Evolutionary conservation across 2,329 filamentous ascomycete species (phyloP).

Genomic region (Nectriaceae sp.): DNA sequence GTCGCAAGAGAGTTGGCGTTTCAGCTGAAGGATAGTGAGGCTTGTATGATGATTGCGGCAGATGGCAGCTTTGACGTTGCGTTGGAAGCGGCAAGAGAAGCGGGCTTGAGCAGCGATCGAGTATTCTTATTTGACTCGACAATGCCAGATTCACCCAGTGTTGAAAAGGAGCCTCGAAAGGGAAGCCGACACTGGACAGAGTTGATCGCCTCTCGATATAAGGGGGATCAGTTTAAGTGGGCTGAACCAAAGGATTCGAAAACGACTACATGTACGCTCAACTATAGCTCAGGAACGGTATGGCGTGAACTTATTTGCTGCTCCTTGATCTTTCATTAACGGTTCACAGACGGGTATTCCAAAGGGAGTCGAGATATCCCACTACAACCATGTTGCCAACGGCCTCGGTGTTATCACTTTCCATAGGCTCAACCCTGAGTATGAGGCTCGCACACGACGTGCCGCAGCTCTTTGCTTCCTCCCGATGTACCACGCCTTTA

Average conservation of each 20-base stretch:
- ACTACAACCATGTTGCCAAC: slow-evolving; percentile 75
- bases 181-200: slow-evolving; percentile 61
- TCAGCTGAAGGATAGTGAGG: slow-evolving; percentile 72
- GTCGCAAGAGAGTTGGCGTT: slow-evolving; percentile 72
- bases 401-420: slow-evolving; percentile 56
- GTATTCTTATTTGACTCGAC: slow-evolving; percentile 68
- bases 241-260: slow-evolving; percentile 53
- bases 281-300: slow-evolving; percentile 74
- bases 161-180: slow-evolving; percentile 11
- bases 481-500: slow-evolving; percentile 76
- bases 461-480: slow-evolving; percentile 64
- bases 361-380: slow-evolving; percentile 83
- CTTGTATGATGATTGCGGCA: slow-evolving; percentile 67
- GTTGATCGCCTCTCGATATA: slow-evolving; percentile 52
- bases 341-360: slow-evolving; percentile 65
- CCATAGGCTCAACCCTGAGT: slow-evolving; percentile 49
- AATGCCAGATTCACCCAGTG: slow-evolving; percentile 44
- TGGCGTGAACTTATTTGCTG: slow-evolving; percentile 1
- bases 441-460: slow-evolving; percentile 41
- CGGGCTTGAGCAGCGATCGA: slow-evolving; percentile 53
- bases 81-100: slow-evolving; percentile 63
- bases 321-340: too few species aligned
- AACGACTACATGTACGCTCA: slow-evolving; percentile 65
- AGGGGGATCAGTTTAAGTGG: slow-evolving; percentile 65
- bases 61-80: slow-evolving; percentile 62